A percentile compares a stretch with the other conserved stretches of the same genome.
phyloP scores from a whole-genome alignment of 805 yeast species.

The Zygosaccharomyces rouxii region DNA sequence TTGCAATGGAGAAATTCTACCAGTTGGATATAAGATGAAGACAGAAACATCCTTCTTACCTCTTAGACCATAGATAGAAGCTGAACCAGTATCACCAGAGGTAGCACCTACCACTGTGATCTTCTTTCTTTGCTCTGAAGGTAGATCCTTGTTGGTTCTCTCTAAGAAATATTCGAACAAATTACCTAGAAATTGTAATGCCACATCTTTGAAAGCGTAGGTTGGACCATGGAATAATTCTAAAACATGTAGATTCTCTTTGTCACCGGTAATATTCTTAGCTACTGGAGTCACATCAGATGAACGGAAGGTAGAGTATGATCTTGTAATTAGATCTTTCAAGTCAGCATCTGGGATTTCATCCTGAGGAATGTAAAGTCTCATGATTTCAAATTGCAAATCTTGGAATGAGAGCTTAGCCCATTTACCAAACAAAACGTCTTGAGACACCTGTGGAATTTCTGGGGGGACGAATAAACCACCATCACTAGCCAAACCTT shows the following conservation, averaged over 20 bases:
- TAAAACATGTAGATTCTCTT: slow-evolving; percentile 62
- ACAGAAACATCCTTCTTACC: slow-evolving; percentile 98
- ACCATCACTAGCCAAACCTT: slow-evolving; percentile 95
- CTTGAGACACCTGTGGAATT: slow-evolving; percentile 61
- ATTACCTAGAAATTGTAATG: slow-evolving; percentile 96
- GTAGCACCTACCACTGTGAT: slow-evolving; percentile 99
- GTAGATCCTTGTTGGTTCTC: slow-evolving; percentile 59
- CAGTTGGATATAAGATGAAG: slow-evolving; percentile 93
- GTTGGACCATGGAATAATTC: slow-evolving; percentile 99
- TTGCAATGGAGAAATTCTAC: slow-evolving; percentile 95
- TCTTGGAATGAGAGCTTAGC: slow-evolving; percentile 71
- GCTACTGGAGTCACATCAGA: slow-evolving; percentile 82
- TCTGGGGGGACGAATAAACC: slow-evolving; percentile 87
- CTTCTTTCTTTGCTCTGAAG: slow-evolving; percentile 60
- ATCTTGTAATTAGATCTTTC: slow-evolving; percentile 53
- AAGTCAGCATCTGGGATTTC: slow-evolving; percentile 77
- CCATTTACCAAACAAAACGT: slow-evolving; percentile 63
- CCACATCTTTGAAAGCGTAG: slow-evolving; percentile 98
- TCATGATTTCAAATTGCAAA: slow-evolving; percentile 80
- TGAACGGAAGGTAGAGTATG: slow-evolving; percentile 90
- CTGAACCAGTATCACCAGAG: slow-evolving; percentile 98
- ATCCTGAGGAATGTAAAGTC: slow-evolving; percentile 62
- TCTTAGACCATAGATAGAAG: slow-evolving; percentile 96
- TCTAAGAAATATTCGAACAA: slow-evolving; percentile 86
- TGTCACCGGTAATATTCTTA: slow-evolving; percentile 49